A percentile compares a stretch with the other conserved stretches of the same genome.
These are phyloP conservation scores for Verticillium dahliae DNA, from an alignment of 2,329 filamentous ascomycete genomes.

Conservation along the genomic window DNA sequence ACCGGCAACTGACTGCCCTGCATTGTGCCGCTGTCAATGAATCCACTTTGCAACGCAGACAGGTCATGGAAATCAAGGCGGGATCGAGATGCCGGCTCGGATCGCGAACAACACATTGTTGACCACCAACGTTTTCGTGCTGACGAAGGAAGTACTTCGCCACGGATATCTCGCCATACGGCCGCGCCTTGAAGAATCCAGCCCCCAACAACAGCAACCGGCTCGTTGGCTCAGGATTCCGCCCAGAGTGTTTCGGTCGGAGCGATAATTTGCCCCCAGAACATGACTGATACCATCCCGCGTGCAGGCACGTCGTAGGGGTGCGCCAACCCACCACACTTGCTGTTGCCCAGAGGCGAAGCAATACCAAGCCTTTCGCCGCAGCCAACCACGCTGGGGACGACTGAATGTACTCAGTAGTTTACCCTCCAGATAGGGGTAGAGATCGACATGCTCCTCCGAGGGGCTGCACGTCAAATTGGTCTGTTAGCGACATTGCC, in stretches of 20 bases:
- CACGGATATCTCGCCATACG: not conserved
- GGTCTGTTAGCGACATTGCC: too few relatives aligned
- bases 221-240: too few relatives aligned
- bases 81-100: too few relatives aligned
- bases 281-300: not conserved
- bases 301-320: constrained; percentile 5
- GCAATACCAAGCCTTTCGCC: not conserved
- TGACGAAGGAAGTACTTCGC: too few relatives aligned
- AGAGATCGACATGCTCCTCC: too few relatives aligned
- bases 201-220: too few relatives aligned
- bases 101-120: too few relatives aligned
- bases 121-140: too few relatives aligned
- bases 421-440: not conserved
- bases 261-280: not conserved
- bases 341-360: not conserved
- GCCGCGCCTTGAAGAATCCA: not conserved
- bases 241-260: not conserved
- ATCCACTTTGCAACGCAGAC: too few relatives aligned
- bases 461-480: too few relatives aligned
- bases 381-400: not conserved
- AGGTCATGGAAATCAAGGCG: too few relatives aligned
- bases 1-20: constrained; percentile 14
- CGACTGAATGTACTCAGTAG: not conserved
- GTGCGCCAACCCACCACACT: not conserved
- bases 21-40: too few relatives aligned